Base-by-base conservation (phyloP, 208 protist species). In the Leishmania martiniquensis region DNA sequence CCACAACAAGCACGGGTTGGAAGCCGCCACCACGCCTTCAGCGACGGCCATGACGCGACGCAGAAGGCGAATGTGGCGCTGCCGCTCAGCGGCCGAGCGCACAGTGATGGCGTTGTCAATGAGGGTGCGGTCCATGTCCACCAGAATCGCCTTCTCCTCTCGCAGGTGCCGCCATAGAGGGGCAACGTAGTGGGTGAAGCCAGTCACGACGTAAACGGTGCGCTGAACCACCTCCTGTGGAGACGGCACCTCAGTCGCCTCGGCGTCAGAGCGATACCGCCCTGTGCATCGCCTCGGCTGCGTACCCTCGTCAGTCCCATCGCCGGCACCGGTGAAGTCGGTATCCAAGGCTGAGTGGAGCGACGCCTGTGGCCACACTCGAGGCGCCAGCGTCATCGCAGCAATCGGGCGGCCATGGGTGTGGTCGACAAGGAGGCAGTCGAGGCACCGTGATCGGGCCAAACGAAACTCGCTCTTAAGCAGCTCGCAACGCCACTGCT, bases 121-220 rank as follows among this genome's bases (percentile, higher is more conserved):
- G 1, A 97, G 74, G 10, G 93, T 97, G 47, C 93, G 91, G 85
- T 97, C 93, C 86, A 97, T 85, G 68, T 97, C 93, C 4, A 97
- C 87, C 75, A 95, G 77, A 34, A 95, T 54, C 15, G 86, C 75
- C 67, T 94, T 94, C 62, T 91, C 87, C 74, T 89, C 80, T 6
- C 80, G 85, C 72, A 97, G 67, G 51, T 92, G 83, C 2, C 81
- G 75, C 85, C 91, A 88, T 39, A 97, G 80, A 29, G 84, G 88
- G 0, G 85, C 71, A 0, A 97, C 73, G 81, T 90, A 95, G 69
- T 87, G 85, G 2, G 86, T 88, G 74, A 95, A 94, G 60, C 72
- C 78, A 17, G 71, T 52, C 20, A 96, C 88, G 22, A 75, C 32
- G 82, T 89, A 95, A 20, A 79, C 54, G 0, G 87, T 87, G n/a